These are phyloP conservation scores for Inga laurina DNA, from an alignment of 306 rosid species.

Conservation along the genomic window DNA sequence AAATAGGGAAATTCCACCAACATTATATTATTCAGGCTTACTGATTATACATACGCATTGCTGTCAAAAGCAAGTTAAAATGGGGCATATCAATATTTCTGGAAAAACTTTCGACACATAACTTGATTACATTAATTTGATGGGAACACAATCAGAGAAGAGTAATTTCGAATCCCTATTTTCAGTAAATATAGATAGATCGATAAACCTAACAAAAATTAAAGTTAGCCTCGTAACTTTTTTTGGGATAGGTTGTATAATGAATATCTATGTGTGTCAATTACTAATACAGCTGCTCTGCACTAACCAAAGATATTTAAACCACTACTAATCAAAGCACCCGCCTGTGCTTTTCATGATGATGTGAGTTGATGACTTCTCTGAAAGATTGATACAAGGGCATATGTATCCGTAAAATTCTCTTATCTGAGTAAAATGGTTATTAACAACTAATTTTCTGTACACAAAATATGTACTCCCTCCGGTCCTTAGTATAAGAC, in stretches of 20 bases:
- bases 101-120: neutral
- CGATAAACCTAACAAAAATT: neutral
- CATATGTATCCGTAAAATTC: no score
- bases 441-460: neutral
- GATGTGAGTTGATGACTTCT: neutral
- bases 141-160: neutral
- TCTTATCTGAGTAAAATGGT: neutral
- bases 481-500: no score
- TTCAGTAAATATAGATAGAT: neutral
- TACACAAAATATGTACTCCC: no score
- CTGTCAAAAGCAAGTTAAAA: neutral
- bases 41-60: no score
- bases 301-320: constrained; percentile 1
- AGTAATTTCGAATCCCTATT: neutral
- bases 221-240: neutral
- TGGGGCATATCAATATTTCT: neutral
- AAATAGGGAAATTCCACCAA: constrained; percentile 37
- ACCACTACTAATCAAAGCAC: neutral
- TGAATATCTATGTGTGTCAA: neutral
- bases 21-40: neutral
- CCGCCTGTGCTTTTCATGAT: neutral
- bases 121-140: neutral
- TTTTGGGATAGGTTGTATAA: neutral
- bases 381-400: neutral
- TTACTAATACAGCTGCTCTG: neutral